Evolutionary conservation across 805 yeast species (phyloP).

Genomic region (Wickerhamia fluorescens): DNA sequence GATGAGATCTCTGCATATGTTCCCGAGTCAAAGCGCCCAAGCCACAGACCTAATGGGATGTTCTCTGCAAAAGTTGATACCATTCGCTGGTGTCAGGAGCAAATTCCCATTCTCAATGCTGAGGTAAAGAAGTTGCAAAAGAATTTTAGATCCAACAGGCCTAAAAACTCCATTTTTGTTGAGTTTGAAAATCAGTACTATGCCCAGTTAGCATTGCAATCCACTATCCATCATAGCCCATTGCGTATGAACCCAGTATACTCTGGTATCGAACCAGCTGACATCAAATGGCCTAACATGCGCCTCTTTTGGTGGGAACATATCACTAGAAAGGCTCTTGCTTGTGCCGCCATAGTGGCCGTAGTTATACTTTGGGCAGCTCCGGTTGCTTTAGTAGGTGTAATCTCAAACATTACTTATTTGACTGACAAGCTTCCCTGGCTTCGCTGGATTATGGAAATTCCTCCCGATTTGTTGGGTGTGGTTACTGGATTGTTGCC

Average conservation of each 20-base stretch:
- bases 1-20: conserved; percentile 51
- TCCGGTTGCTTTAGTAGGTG: conserved; percentile 97
- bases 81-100: conserved; percentile 48
- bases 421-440: conserved; percentile 67
- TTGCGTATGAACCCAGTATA: conserved; percentile 53
- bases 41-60: conserved; percentile 42
- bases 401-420: conserved; percentile 77
- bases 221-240: conserved; percentile 59
- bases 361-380: conserved; percentile 63
- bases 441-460: conserved; percentile 64
- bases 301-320: conserved; percentile 79
- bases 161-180: conserved; percentile 76
- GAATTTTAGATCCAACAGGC: conserved; percentile 38
- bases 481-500: conserved; percentile 85
- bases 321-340: conserved; percentile 44
- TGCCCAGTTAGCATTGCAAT: conserved; percentile 68
- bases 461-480: conserved; percentile 71
- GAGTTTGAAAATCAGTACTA: conserved; percentile 71
- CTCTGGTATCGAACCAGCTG: conserved; percentile 57
- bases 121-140: conserved; percentile 53
- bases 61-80: conserved; percentile 53
- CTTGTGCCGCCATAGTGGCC: conserved; percentile 48
- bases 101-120: conserved; percentile 48
- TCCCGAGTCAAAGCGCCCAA: conserved; percentile 65
- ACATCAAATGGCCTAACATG: conserved; percentile 66